Conservation (phyloP, 1,139 yeast species). For the Protomyces gravidus region DNA sequence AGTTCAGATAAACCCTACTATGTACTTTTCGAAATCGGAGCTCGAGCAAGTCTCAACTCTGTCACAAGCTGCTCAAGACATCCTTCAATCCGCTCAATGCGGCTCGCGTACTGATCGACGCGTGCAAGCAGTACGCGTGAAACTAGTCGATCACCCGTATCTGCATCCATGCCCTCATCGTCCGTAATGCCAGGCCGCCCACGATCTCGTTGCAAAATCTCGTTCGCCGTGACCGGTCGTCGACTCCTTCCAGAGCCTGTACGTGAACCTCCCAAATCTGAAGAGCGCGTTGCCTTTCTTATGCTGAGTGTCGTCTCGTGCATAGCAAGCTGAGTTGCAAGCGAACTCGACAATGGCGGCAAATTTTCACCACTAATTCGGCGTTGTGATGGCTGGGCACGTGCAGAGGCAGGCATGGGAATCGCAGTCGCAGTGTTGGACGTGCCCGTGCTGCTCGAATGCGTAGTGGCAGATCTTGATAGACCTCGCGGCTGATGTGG, state of each 20-base stretch:
- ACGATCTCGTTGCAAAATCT: background rate
- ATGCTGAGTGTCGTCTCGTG: background rate
- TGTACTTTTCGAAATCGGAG: background rate
- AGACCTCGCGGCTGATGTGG: too few species aligned
- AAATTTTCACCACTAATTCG: background rate
- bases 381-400: background rate
- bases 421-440: background rate
- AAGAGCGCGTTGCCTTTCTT: background rate
- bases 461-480: background rate
- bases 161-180: background rate
- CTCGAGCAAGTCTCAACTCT: too few species aligned
- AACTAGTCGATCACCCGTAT: background rate
- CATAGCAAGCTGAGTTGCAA: slow-evolving; percentile 21
- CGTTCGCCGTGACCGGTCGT: background rate
- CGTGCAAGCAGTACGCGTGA: background rate
- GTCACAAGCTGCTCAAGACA: background rate
- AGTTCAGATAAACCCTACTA: too few species aligned
- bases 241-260: background rate
- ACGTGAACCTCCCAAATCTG: background rate
- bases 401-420: background rate
- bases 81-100: background rate
- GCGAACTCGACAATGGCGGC: slow-evolving; percentile 9
- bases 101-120: background rate
- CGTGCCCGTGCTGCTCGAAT: background rate
- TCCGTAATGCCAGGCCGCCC: background rate